phyloP scores from a whole-genome alignment of 768 basidiomycete species.

The Hebeloma cylindrosporum region DNA sequence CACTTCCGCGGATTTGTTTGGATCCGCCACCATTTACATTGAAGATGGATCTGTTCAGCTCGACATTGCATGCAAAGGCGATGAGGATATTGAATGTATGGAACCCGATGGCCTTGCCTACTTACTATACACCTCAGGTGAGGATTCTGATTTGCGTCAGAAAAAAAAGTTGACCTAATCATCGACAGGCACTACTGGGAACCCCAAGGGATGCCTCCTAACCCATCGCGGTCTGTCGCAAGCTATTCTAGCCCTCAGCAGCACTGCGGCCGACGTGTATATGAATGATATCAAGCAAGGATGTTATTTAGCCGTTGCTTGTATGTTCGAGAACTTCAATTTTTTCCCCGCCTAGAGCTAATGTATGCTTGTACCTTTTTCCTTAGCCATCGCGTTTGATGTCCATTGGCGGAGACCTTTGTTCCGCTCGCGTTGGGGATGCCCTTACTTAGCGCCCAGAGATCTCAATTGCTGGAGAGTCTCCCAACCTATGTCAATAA shows the following conservation, averaged over 20 bases:
- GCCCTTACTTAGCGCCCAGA: constrained; percentile 41
- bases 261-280: constrained; percentile 29
- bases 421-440: constrained; percentile 44
- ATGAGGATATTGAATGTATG: constrained; percentile 29
- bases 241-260: constrained; percentile 33
- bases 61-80: constrained; percentile 28
- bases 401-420: constrained; percentile 49
- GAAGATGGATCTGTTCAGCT: constrained; percentile 24
- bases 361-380: constrained; percentile 6
- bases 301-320: constrained; percentile 43
- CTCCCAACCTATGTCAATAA: constrained; percentile 37
- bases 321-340: constrained; percentile 36
- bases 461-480: constrained; percentile 44
- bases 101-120: constrained; percentile 38
- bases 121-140: constrained; percentile 52
- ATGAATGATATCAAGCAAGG: constrained; percentile 29
- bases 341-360: neutral
- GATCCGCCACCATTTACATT: constrained; percentile 23
- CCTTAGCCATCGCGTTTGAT: constrained; percentile 50
- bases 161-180: neutral
- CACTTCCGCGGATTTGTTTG: constrained; percentile 24
- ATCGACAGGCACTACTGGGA: constrained; percentile 46
- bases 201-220: constrained; percentile 50
- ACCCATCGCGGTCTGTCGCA: constrained; percentile 33
- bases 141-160: neutral